These are phyloP conservation scores for Raphanus raphanistrum DNA, from an alignment of 345 rosid species.

Conservation along the genomic window DNA sequence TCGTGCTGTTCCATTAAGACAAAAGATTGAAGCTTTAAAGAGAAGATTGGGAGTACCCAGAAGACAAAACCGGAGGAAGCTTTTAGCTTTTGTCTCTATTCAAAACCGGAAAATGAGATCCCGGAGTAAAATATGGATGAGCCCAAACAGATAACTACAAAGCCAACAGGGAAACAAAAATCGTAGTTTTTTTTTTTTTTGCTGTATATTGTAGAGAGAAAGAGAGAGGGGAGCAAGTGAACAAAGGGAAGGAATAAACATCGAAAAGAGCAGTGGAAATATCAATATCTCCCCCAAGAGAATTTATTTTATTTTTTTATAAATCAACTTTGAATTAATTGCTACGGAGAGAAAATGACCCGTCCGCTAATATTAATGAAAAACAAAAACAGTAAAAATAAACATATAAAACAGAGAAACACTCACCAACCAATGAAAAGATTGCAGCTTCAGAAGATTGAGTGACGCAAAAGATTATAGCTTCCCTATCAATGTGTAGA, in stretches of 20 bases:
- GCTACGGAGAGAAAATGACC: conserved; percentile 41
- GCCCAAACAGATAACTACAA: conserved; percentile 60
- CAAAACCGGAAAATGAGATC: conserved; percentile 43
- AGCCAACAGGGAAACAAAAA: conserved; percentile 11
- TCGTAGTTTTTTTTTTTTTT: not conserved
- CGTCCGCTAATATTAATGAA: conserved; percentile 23
- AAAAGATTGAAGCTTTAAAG: conserved; percentile 20
- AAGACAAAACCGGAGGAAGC: conserved; percentile 56
- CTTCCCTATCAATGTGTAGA: conserved; percentile 21
- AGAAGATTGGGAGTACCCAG: conserved; percentile 47
- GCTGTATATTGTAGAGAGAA: not conserved
- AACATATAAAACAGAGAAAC: conserved; percentile 7
- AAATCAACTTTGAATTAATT: conserved; percentile 19
- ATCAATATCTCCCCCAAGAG: conserved; percentile 54
- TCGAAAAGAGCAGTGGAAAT: conserved; percentile 82
- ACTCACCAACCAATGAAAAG: conserved; percentile 43
- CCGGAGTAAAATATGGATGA: conserved; percentile 32
- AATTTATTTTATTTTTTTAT: not conserved
- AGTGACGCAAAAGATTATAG: conserved; percentile 23
- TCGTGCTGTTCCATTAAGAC: conserved; percentile 41
- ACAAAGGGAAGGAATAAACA: conserved; percentile 90
- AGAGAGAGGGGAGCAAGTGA: conserved; percentile 37
- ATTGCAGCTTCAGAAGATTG: conserved; percentile 30
- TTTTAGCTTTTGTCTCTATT: conserved; percentile 51
- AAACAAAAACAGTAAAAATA: not conserved